Percentiles rank a stretch among this genome's conserved stretches.
Conservation (phyloP, 345 rosid genomes). For the Diplotaxis tenuifolia region DNA sequence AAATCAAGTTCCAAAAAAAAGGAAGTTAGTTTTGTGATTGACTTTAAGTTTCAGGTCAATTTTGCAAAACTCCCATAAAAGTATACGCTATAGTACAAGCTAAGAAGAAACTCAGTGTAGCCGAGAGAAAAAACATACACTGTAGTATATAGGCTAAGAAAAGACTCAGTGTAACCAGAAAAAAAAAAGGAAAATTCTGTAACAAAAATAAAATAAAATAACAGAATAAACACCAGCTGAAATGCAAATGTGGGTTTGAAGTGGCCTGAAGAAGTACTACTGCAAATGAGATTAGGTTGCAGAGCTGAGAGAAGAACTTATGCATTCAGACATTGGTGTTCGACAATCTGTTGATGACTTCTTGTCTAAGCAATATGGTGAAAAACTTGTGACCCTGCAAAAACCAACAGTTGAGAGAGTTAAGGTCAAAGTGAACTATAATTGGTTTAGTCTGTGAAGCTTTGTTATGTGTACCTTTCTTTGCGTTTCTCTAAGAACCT, state of each 20-base stretch:
- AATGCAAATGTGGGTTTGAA: neutral
- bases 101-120: constrained; percentile 19
- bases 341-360: constrained; percentile 36
- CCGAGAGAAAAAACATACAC: neutral
- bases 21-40: no score
- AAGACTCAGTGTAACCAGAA: constrained; percentile 18
- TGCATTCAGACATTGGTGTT: constrained; percentile 31
- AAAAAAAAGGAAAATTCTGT: neutral
- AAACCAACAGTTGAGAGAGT: neutral
- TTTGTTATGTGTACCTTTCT: constrained; percentile 51
- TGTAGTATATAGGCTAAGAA: constrained; percentile 28
- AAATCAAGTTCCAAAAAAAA: no score
- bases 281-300: constrained; percentile 37
- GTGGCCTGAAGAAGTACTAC: neutral
- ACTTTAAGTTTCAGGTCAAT: no score
- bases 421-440: constrained; percentile 9
- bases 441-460: constrained; percentile 12
- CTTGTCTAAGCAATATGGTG: constrained; percentile 48
- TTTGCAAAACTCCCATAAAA: no score
- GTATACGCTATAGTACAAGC: constrained; percentile 32
- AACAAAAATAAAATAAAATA: neutral
- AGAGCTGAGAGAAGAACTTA: constrained; percentile 42
- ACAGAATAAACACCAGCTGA: neutral
- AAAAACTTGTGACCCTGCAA: constrained; percentile 44
- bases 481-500: constrained; percentile 81